Evolutionary conservation across 495 filamentous ascomycete species (phyloP).

Genomic region (Trichoderma virens): DNA sequence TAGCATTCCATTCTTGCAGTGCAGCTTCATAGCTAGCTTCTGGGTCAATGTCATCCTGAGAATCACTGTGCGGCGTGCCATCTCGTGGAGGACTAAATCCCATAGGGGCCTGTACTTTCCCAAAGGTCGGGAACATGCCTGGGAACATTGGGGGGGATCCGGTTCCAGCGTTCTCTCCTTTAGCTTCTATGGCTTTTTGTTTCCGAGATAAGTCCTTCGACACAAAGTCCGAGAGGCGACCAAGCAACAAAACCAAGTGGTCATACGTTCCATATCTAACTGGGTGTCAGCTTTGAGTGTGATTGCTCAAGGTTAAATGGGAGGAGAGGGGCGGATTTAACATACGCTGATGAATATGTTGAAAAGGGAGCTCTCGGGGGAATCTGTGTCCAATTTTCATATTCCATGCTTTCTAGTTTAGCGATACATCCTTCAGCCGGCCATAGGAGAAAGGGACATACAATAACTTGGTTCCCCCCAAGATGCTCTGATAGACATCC

Average conservation of each 20-base stretch:
- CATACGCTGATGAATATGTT: constrained; percentile 26
- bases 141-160: constrained; percentile 39
- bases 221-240: constrained; percentile 73
- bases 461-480: constrained; percentile 80
- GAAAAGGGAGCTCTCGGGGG: constrained; percentile 77
- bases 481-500: constrained; percentile 81
- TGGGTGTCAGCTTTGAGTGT: constrained; percentile 9
- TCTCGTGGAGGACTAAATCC: constrained; percentile 46
- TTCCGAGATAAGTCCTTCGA: constrained; percentile 74
- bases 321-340: neutral
- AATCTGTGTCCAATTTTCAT: constrained; percentile 70
- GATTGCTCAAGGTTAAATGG: neutral
- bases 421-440: neutral
- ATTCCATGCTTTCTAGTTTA: constrained; percentile 58
- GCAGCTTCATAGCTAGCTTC: constrained; percentile 60
- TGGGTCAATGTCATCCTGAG: constrained; percentile 37
- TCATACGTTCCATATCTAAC: constrained; percentile 72
- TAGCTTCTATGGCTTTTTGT: constrained; percentile 45
- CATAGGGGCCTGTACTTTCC: constrained; percentile 43
- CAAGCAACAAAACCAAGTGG: constrained; percentile 75
- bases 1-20: constrained; percentile 70
- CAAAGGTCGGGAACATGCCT: constrained; percentile 57
- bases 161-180: constrained; percentile 20
- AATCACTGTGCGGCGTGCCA: constrained; percentile 26
- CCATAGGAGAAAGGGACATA: constrained; percentile 35